Evolutionary conservation across 1,284 basidiomycete genomes (phyloP), one percentile per base, ranked within the genome.

Genomic region (Trichosporon faecale): DNA sequence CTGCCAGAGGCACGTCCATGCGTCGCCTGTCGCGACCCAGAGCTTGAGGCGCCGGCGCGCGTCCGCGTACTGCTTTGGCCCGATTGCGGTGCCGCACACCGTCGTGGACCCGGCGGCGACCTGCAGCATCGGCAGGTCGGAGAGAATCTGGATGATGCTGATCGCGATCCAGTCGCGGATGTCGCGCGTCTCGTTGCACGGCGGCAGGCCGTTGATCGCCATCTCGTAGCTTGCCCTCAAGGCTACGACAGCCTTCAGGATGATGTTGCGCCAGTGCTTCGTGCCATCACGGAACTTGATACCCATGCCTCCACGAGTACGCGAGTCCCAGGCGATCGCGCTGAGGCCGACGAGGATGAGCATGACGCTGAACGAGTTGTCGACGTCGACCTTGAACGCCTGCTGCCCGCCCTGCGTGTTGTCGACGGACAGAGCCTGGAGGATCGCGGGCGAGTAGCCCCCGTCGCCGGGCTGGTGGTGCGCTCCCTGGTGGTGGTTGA

Each of bases 1-100:
- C 69, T 80, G 79, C 80, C 79, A 80, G 2, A 82, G 71, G 64
- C 80, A 82, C 8, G 77, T 80, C 76, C 79, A 80, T 11, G 80
- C 77, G 69, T 82, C 78, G 7, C 76, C 75, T 2, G 77, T 78
- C 31, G 78, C 77, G 33, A 69, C 74, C 80, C 80, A 82, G 2
- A 80, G 66, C 16, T 73, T 69, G 18, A 80, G 66, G 29, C 79
- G 75, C 9, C 78, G 74, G 64, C 73, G 74, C 12, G 76, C 75
- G 68, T 81, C 80, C 2, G 75, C 68, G 46, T 76, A 77, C 70
- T 80, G 78, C 23, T 75, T 70, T 1, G 76, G 74, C 0, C 77
- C 76, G 63, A 80, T 74, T 70, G 70, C 14, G 8, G 78, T 68
- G 27, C 79, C 80, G 65, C 78, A 80, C 16, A 82, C 69, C 7